Percentiles rank a stretch among this genome's conserved stretches.
phyloP scores from a whole-genome alignment of 768 basidiomycete species.

The Boletus rufocinnamomeus region DNA sequence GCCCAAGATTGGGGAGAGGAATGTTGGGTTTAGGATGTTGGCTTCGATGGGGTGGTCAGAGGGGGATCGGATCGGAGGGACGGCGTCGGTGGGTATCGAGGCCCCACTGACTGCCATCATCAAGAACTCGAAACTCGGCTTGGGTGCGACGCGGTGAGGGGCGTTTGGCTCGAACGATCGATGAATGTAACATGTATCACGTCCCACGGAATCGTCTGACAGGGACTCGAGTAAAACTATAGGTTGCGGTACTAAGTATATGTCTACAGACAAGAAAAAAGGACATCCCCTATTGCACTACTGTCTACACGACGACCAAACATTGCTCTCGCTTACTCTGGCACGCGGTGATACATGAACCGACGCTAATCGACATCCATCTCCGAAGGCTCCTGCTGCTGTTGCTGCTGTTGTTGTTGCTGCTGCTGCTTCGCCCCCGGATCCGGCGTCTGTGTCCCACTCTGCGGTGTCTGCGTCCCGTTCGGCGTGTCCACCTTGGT shows the following conservation, averaged over 20 bases:
- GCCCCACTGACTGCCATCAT: conserved; percentile 81
- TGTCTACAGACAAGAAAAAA: conserved; percentile 4
- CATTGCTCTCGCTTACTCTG: neutral
- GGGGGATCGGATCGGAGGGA: conserved; percentile 73
- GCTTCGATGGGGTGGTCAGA: conserved; percentile 91
- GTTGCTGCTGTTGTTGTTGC: conserved; percentile 26
- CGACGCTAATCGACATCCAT: conserved; percentile 79
- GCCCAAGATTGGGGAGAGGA: conserved; percentile 75
- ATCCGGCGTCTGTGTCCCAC: conserved; percentile 57
- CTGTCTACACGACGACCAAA: neutral
- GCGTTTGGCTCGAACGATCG: neutral
- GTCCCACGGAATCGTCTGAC: neutral
- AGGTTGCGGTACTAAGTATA: conserved; percentile 17
- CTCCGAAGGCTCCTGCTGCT: conserved; percentile 54
- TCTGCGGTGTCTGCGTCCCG: conserved; percentile 75
- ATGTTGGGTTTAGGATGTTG: conserved; percentile 87
- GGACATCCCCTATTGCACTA: neutral
- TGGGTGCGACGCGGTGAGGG: conserved; percentile 57
- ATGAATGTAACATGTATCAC: neutral
- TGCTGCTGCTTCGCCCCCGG: conserved; percentile 40
- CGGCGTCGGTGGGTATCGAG: conserved; percentile 59
- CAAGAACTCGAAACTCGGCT: conserved; percentile 81
- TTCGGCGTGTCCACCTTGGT: conserved; percentile 51
- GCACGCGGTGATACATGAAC: no score
- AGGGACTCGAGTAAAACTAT: conserved; percentile 3